Percentiles rank a stretch among this genome's conserved stretches.
These are phyloP conservation scores for Aspergillus glaucus DNA, from an alignment of 2,329 filamentous ascomycete genomes.

Conservation along the genomic window DNA sequence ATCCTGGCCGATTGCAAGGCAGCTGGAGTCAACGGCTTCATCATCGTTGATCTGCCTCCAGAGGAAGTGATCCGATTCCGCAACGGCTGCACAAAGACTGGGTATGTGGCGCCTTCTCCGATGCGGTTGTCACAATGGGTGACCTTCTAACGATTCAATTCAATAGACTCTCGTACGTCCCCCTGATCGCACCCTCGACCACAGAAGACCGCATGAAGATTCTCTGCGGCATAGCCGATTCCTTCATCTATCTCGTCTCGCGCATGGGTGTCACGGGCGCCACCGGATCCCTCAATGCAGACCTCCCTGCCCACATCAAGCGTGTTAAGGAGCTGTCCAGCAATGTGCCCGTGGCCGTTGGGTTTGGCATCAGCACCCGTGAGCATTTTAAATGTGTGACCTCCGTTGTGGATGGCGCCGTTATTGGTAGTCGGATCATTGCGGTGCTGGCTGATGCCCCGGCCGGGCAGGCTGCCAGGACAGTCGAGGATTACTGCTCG, in stretches of 20 bases:
- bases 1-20: conserved; percentile 77
- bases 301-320: conserved; percentile 72
- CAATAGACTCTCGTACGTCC: conserved; percentile 78
- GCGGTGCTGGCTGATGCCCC: conserved; percentile 66
- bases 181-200: conserved; percentile 90
- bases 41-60: conserved; percentile 91
- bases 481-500: conserved; percentile 80
- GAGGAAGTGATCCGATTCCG: conserved; percentile 80
- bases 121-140: not conserved
- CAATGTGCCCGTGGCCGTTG: conserved; percentile 85
- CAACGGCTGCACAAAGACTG: conserved; percentile 26
- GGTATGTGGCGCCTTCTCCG: conserved; percentile 15
- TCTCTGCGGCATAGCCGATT: conserved; percentile 93
- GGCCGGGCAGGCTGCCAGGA: conserved; percentile 59
- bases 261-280: conserved; percentile 95
- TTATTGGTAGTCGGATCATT: conserved; percentile 94
- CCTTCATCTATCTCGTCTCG: conserved; percentile 98
- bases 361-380: conserved; percentile 90
- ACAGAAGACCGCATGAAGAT: conserved; percentile 91
- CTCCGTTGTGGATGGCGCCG: conserved; percentile 81
- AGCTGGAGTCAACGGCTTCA: conserved; percentile 89
- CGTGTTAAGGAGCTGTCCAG: conserved; percentile 90
- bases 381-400: conserved; percentile 88
- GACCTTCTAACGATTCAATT: not conserved
- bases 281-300: conserved; percentile 70